phyloP scores from a whole-genome alignment of 1,284 basidiomycete genomes.

The Cryptococcus sp. region DNA sequence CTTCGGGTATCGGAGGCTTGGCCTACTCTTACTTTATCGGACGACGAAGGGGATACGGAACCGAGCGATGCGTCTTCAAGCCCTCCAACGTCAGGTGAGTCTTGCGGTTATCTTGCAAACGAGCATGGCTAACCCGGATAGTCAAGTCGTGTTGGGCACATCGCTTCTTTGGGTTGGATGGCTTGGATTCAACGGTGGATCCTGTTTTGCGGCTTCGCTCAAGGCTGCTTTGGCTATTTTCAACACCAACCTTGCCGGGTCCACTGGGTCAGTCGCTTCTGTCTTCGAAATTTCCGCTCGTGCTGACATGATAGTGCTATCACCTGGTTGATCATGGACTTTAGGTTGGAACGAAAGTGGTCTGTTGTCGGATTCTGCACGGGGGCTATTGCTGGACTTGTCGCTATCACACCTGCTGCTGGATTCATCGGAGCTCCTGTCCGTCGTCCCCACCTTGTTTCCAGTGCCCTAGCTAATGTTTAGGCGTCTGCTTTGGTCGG shows the following conservation, averaged over 20 bases:
- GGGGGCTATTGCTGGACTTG: slow-evolving; percentile 63
- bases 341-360: slow-evolving; percentile 68
- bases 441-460: slow-evolving; percentile 47
- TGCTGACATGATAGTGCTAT: slow-evolving; percentile 55
- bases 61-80: slow-evolving; percentile 78
- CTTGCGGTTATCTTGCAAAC: not conserved
- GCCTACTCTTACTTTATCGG: slow-evolving; percentile 69
- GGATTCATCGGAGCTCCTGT: slow-evolving; percentile 46
- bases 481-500: slow-evolving; percentile 65
- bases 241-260: slow-evolving; percentile 65
- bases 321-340: slow-evolving; percentile 86
- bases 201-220: slow-evolving; percentile 83
- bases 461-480: slow-evolving; percentile 10
- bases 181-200: slow-evolving; percentile 57
- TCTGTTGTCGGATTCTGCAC: slow-evolving; percentile 82
- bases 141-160: slow-evolving; percentile 71
- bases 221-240: slow-evolving; percentile 80
- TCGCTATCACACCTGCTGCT: slow-evolving; percentile 67
- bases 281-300: not conserved
- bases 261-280: slow-evolving; percentile 23
- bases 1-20: slow-evolving; percentile 77
- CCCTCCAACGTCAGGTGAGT: slow-evolving; percentile 76
- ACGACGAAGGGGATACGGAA: slow-evolving; percentile 58
- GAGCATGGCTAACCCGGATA: no score
- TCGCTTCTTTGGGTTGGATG: slow-evolving; percentile 85